Evolutionary conservation across 495 filamentous ascomycete species (phyloP).

Genomic region (Patellaria atrata): DNA sequence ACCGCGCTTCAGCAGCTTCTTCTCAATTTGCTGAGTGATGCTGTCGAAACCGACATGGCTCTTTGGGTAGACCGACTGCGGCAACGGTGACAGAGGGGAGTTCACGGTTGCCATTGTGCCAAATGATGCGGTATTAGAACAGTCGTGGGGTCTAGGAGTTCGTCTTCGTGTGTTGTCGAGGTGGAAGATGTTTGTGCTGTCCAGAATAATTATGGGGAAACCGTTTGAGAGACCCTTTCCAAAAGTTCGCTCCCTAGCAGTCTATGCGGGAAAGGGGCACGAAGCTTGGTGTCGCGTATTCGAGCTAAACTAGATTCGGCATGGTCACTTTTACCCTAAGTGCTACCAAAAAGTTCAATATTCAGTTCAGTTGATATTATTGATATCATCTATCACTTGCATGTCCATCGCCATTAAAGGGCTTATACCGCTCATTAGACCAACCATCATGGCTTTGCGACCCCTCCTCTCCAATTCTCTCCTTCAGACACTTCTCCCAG

Average conservation of each 20-base stretch:
- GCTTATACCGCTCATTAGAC: too few relatives aligned
- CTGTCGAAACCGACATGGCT: slow-evolving; percentile 99
- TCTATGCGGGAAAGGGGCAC: too few relatives aligned
- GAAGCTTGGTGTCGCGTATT: too few relatives aligned
- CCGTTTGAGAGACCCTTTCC: neutral
- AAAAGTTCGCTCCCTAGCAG: neutral
- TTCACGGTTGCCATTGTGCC: slow-evolving; percentile 36
- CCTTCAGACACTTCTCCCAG: slow-evolving; percentile 23
- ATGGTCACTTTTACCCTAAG: too few relatives aligned
- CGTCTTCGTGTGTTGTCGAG: too few relatives aligned
- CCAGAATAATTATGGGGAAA: neutral
- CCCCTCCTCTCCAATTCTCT: slow-evolving; percentile 17
- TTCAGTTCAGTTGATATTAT: too few relatives aligned
- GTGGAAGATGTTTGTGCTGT: too few relatives aligned
- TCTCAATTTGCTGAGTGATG: slow-evolving; percentile 95
- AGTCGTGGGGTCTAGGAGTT: too few relatives aligned
- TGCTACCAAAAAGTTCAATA: too few relatives aligned
- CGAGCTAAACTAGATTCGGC: too few relatives aligned
- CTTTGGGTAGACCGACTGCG: slow-evolving; percentile 64
- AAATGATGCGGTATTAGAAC: slow-evolving; percentile 1
- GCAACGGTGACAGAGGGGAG: slow-evolving; percentile 32
- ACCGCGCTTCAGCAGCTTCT: slow-evolving; percentile 97
- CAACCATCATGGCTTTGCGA: slow-evolving; percentile 20
- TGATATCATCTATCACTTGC: too few relatives aligned
- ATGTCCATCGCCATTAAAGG: slow-evolving; percentile 1